phyloP scores from a whole-genome alignment of 192 early-diverging fungal species.

The Linnemannia elongata region DNA sequence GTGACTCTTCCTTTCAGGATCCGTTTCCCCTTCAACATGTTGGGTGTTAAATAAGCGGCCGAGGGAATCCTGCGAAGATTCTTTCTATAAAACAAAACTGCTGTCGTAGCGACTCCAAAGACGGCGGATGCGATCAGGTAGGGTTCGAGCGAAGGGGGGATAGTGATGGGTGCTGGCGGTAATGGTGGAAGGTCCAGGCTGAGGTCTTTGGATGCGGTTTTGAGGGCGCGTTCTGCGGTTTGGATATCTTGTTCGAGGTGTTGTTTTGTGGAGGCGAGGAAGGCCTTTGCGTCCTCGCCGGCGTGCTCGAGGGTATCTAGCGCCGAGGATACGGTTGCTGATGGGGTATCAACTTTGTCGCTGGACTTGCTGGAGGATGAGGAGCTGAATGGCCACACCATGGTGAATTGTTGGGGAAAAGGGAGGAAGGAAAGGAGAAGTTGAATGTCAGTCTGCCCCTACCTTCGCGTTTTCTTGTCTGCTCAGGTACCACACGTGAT shows the following conservation, averaged over 20 bases:
- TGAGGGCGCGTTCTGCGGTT: background rate
- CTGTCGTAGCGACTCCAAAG: conserved; percentile 40
- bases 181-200: background rate
- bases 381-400: conserved; percentile 44
- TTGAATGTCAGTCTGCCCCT: background rate
- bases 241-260: conserved; percentile 19
- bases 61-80: conserved; percentile 61
- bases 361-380: conserved; percentile 20
- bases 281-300: conserved; percentile 29
- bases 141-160: conserved; percentile 18
- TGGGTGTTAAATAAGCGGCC: conserved; percentile 60
- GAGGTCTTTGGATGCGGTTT: background rate
- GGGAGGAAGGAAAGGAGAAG: background rate
- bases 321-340: conserved; percentile 11
- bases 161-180: background rate
- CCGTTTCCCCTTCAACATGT: conserved; percentile 47
- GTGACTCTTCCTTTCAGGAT: conserved; percentile 61
- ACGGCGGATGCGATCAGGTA: conserved; percentile 29
- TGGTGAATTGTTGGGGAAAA: background rate
- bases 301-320: conserved; percentile 22
- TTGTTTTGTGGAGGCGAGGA: conserved; percentile 27
- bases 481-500: background rate
- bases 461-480: background rate
- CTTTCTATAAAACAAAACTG: conserved; percentile 37
- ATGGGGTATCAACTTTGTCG: background rate